These are phyloP conservation scores for Trichoderma sp. DNA, from an alignment of 2,329 filamentous ascomycete species.

Conservation along the genomic window DNA sequence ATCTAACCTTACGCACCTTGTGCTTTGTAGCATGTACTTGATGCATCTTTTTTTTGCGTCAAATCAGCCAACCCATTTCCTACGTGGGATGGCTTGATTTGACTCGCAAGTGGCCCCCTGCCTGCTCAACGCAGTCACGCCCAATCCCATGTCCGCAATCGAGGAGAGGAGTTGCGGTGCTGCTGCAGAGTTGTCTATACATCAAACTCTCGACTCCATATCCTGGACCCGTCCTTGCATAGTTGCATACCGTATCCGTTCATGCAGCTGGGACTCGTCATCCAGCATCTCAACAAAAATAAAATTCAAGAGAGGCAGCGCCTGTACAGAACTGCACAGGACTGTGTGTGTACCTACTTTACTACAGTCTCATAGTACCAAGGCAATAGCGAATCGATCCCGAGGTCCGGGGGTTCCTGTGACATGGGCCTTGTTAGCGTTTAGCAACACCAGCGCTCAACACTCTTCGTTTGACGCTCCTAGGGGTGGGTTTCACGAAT, in stretches of 20 bases:
- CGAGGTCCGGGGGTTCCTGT: not conserved
- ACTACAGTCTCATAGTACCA: not conserved
- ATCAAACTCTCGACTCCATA: not conserved
- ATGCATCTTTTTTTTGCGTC: not conserved
- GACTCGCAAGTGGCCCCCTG: constrained; percentile 10
- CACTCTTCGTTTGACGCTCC: not conserved
- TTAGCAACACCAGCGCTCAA: not conserved
- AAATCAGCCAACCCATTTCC: not conserved
- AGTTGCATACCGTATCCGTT: not conserved
- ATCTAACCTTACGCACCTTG: not conserved
- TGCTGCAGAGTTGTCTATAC: not conserved
- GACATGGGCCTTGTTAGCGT: not conserved
- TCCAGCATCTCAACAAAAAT: not conserved
- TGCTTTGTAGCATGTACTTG: not conserved
- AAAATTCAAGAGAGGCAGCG: not conserved
- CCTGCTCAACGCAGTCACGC: not conserved
- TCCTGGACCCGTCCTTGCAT: not conserved
- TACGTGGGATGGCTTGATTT: constrained; percentile 22
- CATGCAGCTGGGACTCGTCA: not conserved
- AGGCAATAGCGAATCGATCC: not conserved
- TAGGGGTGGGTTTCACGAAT: constrained; percentile 14
- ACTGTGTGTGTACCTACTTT: not conserved
- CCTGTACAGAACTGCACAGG: not conserved
- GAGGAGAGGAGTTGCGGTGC: not conserved
- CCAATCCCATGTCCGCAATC: constrained; percentile 5